Conservation (phyloP, 495 filamentous ascomycete genomes). For the Melanomma pulvis-pyrius region DNA sequence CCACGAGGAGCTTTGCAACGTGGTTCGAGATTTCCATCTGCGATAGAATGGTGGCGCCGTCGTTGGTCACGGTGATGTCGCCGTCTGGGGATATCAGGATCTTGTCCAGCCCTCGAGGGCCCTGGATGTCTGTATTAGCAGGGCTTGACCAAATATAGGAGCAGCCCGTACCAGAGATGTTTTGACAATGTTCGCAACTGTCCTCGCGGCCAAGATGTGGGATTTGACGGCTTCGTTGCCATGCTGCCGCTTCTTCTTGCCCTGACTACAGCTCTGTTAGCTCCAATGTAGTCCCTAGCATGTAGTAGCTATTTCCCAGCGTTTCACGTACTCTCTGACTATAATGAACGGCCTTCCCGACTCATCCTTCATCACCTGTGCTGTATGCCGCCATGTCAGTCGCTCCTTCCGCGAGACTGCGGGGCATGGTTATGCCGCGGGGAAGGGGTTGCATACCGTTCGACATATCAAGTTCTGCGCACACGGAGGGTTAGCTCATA, state of each 20-base stretch:
- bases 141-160: not conserved
- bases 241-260: slow-evolving; percentile 95
- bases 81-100: slow-evolving; percentile 98
- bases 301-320: not conserved
- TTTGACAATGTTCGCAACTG: slow-evolving; percentile 95
- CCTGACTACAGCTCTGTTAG: slow-evolving; percentile 64
- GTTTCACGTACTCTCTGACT: slow-evolving; percentile 84
- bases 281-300: too few species aligned
- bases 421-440: not conserved
- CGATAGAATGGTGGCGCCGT: slow-evolving; percentile 93
- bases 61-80: slow-evolving; percentile 99
- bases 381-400: slow-evolving; percentile 49
- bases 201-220: slow-evolving; percentile 94
- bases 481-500: slow-evolving; percentile 9
- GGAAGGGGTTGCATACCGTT: slow-evolving; percentile 56
- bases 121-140: slow-evolving; percentile 53
- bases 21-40: slow-evolving; percentile 99
- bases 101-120: slow-evolving; percentile 96
- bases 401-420: not conserved
- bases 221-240: slow-evolving; percentile 96
- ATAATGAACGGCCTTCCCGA: slow-evolving; percentile 96
- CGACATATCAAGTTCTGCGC: slow-evolving; percentile 72
- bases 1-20: slow-evolving; percentile 93
- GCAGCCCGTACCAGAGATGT: slow-evolving; percentile 67
- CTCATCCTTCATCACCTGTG: slow-evolving; percentile 85